These are phyloP conservation scores for Neurospora tetrasperma DNA, from an alignment of 495 filamentous ascomycete genomes.

Conservation along the genomic window DNA sequence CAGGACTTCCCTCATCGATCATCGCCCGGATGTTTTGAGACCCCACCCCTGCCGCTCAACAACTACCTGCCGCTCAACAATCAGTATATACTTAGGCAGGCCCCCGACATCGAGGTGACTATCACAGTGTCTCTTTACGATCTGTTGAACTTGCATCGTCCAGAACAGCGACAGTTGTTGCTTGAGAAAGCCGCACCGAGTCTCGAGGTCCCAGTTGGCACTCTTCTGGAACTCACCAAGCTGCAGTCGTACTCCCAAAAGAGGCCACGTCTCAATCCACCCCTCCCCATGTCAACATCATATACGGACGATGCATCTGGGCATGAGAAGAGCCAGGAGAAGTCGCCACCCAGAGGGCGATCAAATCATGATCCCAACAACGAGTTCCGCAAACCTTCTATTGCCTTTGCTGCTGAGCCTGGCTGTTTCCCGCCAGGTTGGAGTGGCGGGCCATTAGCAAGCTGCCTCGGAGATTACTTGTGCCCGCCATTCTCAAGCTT, in stretches of 20 bases:
- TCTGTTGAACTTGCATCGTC: slow-evolving; percentile 22
- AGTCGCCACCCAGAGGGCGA: slow-evolving; percentile 20
- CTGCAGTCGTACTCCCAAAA: slow-evolving; percentile 21
- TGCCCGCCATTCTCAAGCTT: slow-evolving; percentile 32
- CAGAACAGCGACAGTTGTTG: slow-evolving; percentile 24
- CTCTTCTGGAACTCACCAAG: slow-evolving; percentile 11
- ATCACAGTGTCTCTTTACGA: slow-evolving; percentile 19
- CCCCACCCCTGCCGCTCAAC: slow-evolving; percentile 18
- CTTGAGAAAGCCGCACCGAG: slow-evolving; percentile 26
- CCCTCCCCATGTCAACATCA: slow-evolving; percentile 17
- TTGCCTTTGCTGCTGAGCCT: slow-evolving; percentile 8
- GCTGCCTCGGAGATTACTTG: slow-evolving; percentile 30
- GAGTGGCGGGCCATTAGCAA: slow-evolving; percentile 25
- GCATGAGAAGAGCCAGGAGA: slow-evolving; percentile 26
- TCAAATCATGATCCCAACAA: slow-evolving; percentile 14
- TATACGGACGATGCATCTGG: slow-evolving; percentile 9
- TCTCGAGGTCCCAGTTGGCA: slow-evolving; percentile 7
- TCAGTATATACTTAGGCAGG: slow-evolving; percentile 28
- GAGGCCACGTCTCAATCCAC: slow-evolving; percentile 26
- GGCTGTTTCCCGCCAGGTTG: slow-evolving; percentile 19
- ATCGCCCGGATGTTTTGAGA: slow-evolving; percentile 18
- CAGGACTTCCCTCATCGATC: slow-evolving; percentile 21
- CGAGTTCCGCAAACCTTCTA: slow-evolving; percentile 13
- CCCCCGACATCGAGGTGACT: slow-evolving; percentile 17
- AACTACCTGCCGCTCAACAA: slow-evolving; percentile 21